Base-by-base conservation (phyloP, 208 protist species). In the Novymonas esmeraldas region DNA sequence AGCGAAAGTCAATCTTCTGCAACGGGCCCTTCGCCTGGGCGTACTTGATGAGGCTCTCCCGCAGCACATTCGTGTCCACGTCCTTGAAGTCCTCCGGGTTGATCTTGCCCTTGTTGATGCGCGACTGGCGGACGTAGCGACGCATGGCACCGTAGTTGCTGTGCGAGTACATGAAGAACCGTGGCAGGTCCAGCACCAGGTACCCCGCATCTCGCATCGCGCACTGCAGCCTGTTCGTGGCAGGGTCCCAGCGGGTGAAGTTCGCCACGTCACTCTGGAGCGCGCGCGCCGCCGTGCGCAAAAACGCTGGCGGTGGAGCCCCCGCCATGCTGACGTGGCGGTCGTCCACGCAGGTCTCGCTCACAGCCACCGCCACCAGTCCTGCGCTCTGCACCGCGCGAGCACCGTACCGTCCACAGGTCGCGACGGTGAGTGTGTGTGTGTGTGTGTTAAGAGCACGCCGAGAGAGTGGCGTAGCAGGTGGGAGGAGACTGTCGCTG, bases 71-170 rank as follows among this genome's bases (percentile, higher is more conserved):
- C 10, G 84, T 91, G 65, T 94, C 89, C 31, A 94, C 85, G 36
- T 94, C 85, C 20, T 66, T 65, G 39, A 94, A 94, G 49, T 94
- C 89, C 45, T 91, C 84, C 7, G 89, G 84, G 72, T 94, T 91
- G 38, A 94, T 78, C 54, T 87, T 89, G 6, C 89, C 88, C 64
- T 94, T 94, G 70, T 91, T 85, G 45, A 89, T 75, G 36, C 85
- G 82, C 7, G 85, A 79, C 59, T 91, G 88, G 3, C 85, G 79
- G 49, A 94, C 77, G 70, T 91, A 94, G 56, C 85, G 82, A 7
- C 83, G 82, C 76, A 94, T 82, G 14, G 84, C 88, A 16, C 88
- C 85, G 62, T 94, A 94, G 52, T 87, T 82, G 59, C 76, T 85
- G 66, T 91, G 78, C 3, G 82, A 88, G 79, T 91, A 89, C 64